Evolutionary conservation across 2,329 filamentous ascomycete species (phyloP).

Genomic region (Diaporthe vexans): DNA sequence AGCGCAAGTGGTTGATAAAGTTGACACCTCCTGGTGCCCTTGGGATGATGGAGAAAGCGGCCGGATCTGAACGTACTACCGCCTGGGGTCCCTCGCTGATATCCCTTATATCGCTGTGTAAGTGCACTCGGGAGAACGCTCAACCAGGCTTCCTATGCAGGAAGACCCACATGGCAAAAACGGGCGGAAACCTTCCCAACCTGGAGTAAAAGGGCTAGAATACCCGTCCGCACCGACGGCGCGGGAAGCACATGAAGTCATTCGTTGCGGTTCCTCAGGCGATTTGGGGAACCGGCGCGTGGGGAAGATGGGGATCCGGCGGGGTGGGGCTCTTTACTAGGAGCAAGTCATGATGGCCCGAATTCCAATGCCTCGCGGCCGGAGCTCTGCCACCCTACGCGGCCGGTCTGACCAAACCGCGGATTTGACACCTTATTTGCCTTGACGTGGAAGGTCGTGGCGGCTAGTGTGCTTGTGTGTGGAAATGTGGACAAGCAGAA

Average conservation of each 20-base stretch:
- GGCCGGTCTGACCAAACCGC: neutral
- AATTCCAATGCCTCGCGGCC: neutral
- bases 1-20: neutral
- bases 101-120: neutral
- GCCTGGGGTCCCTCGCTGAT: neutral
- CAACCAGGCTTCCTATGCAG: neutral
- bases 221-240: neutral
- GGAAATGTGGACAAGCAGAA: neutral
- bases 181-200: neutral
- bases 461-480: neutral
- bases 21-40: neutral
- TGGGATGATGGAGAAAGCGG: neutral
- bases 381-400: neutral
- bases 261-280: neutral
- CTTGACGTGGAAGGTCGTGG: neutral
- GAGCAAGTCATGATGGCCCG: constrained; percentile 20
- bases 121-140: neutral
- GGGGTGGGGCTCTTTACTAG: neutral
- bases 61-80: neutral
- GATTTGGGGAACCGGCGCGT: constrained; percentile 2
- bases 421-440: neutral
- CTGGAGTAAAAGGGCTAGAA: constrained; percentile 14
- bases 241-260: constrained; percentile 16
- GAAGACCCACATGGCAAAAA: neutral
- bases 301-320: constrained; percentile 2